Base-by-base conservation (phyloP, 2,329 filamentous ascomycete species). In the Lomentospora prolificans region DNA sequence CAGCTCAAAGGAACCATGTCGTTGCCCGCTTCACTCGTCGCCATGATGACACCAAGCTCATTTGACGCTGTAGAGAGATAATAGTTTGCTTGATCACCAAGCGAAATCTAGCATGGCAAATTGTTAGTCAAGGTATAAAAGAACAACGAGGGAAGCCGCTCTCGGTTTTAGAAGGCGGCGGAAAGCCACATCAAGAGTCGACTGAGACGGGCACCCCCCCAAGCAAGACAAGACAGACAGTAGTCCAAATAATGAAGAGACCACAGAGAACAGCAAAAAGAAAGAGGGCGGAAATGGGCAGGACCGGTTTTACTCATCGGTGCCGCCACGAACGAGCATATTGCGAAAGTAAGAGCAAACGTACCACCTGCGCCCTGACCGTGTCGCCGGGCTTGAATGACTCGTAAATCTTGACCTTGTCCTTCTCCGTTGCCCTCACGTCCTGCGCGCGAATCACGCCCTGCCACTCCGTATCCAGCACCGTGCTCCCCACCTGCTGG, bases 51-150 rank as follows among this genome's bases (percentile, higher is more conserved):
- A 2, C 94, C 94, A 41, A 95, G 77, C 67, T 95, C 88, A 70
- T 99, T 97, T 62, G 83, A 83, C 27, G 90, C 90, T 1, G 94
- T 99, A 25, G 86, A 88, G n/a, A 95, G 79, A 69, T 96, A 99
- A 69, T 97, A 99, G 64, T 89, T 95, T 53, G 87, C 84, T 72
- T 97, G 91, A 67, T 99, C 94, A 36, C 94, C 94, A 12, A 97
- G 72, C 6, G 88, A 94, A 57, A 95, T 94, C 84, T 87, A 52
- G 8, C 10, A 27, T 55, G 53, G 12, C 17, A 10, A 9, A 22
- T 25, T 48, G 30, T 57, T 17, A 59, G 57, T 33, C 46, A 22
- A 14, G 5, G 44, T 57, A 51, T 59, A 59, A 41, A 52, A 39
- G 44, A n/a, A 28, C n/a, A n/a, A n/a, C n/a, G n/a, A n/a, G n/a